These are phyloP conservation scores for Amanita fuliginea DNA, from an alignment of 768 basidiomycete species.

Conservation along the genomic window DNA sequence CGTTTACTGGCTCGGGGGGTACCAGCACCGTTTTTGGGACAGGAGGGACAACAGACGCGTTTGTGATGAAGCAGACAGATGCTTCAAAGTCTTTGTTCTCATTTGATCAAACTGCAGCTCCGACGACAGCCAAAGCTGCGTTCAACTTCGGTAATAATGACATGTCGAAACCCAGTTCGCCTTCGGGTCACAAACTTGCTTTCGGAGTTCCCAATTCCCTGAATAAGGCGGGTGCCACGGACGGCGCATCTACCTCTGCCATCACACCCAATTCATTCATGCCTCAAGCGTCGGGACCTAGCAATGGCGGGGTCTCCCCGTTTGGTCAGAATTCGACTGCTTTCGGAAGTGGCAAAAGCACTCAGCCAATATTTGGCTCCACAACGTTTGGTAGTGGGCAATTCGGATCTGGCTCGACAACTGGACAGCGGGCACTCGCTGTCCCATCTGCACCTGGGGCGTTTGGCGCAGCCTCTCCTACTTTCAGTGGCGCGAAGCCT, in stretches of 20 bases:
- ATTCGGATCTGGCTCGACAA: neutral
- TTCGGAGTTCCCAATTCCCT: conserved; percentile 6
- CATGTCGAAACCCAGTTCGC: neutral
- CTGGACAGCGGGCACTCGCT: neutral
- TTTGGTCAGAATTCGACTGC: neutral
- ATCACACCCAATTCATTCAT: conserved; percentile 3
- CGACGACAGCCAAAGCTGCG: conserved; percentile 7
- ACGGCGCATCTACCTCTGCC: neutral
- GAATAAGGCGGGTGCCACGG: conserved; percentile 7
- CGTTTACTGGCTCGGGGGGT: neutral
- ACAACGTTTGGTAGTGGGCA: neutral
- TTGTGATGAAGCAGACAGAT: conserved; percentile 8
- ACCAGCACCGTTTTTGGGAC: neutral
- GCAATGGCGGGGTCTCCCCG: neutral
- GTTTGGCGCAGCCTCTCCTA: neutral
- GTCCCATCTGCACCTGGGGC: conserved; percentile 3
- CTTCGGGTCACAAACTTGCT: neutral
- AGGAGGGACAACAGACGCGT: neutral
- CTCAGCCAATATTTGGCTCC: neutral
- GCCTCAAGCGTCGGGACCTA: neutral
- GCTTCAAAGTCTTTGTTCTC: conserved; percentile 9
- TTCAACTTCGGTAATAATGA: conserved; percentile 6
- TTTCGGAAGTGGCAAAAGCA: neutral
- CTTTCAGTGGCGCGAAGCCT: neutral
- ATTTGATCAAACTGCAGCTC: conserved; percentile 6